Evolutionary conservation across 2,329 filamentous ascomycete genomes (phyloP), one percentile per base, ranked within the genome.

Genomic region (Ramularia endophylla): DNA sequence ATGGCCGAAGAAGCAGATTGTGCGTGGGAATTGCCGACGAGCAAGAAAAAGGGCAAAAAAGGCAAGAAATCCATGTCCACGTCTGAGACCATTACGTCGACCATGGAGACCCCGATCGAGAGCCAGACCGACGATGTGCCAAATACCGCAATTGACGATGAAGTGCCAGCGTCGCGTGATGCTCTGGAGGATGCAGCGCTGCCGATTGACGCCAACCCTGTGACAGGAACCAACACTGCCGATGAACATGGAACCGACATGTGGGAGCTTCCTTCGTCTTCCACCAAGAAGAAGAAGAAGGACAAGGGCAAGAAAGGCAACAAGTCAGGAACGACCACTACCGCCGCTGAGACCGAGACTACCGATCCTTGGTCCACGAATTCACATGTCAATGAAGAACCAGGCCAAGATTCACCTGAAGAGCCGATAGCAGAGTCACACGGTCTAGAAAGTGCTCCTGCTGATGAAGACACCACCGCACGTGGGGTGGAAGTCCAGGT

Each of bases 291-390:
- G 3, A 57, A 55, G 36, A 54, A 52, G 33, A 50, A 49, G 15
- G 61, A 62, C 46, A 64, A 65, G 40, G 53, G 44, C 35, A 54
- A 50, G 38, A 51, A 47, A 39, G 40, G 30, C 15, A 50, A 48
- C 33, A 39, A 45, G 27, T 37, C 35, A n/a, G 37, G 27, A 12
- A 13, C 34, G n/a, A 18, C 27, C 5, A 41, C 27, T 3, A 7
- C 25, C 32, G 16, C 18, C 3, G 19, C n/a, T 11, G 34, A 12
- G 27, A 27, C 22, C 16, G 35, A 43, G 25, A 41, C 20, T 8
- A 7, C 17, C 13, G 18, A 19, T 32, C 19, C 16, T 20, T 16
- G 8, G 6, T 7, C 36, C 20, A 8, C 29, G 36, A 33, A 16
- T 15, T 8, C 31, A 15, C 6, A 16, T 28, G 18, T 20, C 1